phyloP scores from a whole-genome alignment of 306 rosid genomes.

The Cicer chorassanicum region DNA sequence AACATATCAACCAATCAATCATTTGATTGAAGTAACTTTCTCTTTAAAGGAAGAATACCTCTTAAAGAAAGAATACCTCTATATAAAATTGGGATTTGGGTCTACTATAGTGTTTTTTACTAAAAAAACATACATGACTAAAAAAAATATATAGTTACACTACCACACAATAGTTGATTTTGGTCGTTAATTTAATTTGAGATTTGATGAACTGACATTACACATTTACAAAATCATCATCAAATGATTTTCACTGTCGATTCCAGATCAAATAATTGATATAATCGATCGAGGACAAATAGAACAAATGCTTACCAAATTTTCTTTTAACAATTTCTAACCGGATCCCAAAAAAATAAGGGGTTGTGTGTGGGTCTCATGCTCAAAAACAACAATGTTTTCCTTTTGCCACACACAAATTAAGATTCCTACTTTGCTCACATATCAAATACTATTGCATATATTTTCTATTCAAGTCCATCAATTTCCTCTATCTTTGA shows the following conservation, averaged over 20 bases:
- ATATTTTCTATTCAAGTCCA: not conserved
- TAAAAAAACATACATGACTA: too few species aligned
- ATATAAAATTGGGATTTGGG: too few species aligned
- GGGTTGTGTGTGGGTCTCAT: constrained; percentile 51
- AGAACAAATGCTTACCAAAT: not conserved
- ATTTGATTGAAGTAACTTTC: not conserved
- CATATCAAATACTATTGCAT: not conserved
- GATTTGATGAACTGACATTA: too few species aligned
- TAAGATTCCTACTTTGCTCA: constrained; percentile 40
- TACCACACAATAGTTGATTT: too few species aligned
- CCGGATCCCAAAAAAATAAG: constrained; percentile 35
- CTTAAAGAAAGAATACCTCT: too few species aligned
- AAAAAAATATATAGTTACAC: too few species aligned
- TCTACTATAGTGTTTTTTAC: too few species aligned
- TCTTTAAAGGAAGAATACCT: not conserved
- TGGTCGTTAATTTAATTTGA: too few species aligned
- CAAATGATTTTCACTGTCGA: too few species aligned
- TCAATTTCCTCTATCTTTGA: constrained; percentile 38
- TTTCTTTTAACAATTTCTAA: constrained; percentile 40
- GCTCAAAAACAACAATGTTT: constrained; percentile 48
- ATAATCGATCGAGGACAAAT: too few species aligned
- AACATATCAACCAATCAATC: not conserved
- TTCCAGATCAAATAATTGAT: too few species aligned
- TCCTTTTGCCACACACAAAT: constrained; percentile 48
- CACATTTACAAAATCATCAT: too few species aligned